Evolutionary conservation across 1,284 basidiomycete genomes (phyloP).

Genomic region (Thecaphora thlaspeos): DNA sequence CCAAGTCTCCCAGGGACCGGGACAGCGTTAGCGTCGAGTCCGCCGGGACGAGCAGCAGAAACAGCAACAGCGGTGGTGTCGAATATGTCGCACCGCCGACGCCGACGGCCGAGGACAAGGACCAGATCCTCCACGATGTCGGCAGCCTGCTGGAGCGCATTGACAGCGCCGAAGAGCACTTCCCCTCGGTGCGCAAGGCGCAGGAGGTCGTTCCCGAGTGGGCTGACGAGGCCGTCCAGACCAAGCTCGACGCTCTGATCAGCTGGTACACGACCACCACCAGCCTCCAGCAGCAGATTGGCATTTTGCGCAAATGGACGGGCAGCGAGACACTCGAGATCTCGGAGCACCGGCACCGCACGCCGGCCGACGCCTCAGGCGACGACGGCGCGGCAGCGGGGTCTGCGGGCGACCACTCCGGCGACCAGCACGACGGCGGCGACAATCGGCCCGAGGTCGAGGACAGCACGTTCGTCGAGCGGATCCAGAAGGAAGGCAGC

Average conservation of each 20-base stretch:
- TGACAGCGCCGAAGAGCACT: conserved; percentile 51
- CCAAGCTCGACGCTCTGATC: conserved; percentile 50
- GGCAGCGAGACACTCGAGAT: conserved; percentile 48
- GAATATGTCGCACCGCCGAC: neutral
- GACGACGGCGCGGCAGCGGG: neutral
- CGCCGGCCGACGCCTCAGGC: conserved; percentile 1
- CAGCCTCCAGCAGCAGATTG: conserved; percentile 43
- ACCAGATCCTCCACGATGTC: conserved; percentile 35
- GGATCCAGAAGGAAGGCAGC: conserved; percentile 91
- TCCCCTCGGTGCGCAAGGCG: conserved; percentile 47
- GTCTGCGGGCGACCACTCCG: conserved; percentile 1
- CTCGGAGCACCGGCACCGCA: conserved; percentile 11
- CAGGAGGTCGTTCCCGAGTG: conserved; percentile 48
- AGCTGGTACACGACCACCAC: conserved; percentile 53
- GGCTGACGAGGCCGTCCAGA: conserved; percentile 37
- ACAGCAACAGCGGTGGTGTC: no score
- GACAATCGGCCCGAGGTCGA: conserved; percentile 16
- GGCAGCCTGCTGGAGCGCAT: conserved; percentile 41
- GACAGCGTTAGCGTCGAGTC: conserved; percentile 4
- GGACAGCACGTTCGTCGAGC: conserved; percentile 73
- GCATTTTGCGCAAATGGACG: conserved; percentile 53
- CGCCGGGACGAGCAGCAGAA: conserved; percentile 3
- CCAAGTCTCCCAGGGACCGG: neutral
- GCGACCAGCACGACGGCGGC: conserved; percentile 12
- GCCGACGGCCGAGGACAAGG: conserved; percentile 2